These are phyloP conservation scores for Mycena chlorophos DNA, from an alignment of 768 basidiomycete genomes.

Conservation along the genomic window DNA sequence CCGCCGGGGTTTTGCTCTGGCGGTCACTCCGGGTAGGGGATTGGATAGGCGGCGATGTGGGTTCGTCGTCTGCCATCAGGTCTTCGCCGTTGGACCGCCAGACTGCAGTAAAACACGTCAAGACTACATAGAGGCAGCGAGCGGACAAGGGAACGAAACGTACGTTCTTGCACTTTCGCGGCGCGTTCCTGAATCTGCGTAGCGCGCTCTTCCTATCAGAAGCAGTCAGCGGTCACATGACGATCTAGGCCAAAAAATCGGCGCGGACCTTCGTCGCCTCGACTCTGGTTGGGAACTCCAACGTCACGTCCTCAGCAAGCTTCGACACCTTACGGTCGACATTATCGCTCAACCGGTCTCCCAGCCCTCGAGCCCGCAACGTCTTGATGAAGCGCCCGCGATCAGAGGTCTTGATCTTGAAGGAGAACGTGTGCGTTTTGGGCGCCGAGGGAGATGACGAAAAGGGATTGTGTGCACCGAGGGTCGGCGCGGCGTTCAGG, in stretches of 20 bases:
- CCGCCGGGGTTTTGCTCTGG: not conserved
- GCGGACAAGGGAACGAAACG: not conserved
- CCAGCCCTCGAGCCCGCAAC: conserved; percentile 17
- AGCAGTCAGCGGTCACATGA: too few species aligned
- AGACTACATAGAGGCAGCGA: not conserved
- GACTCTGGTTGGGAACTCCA: conserved; percentile 8
- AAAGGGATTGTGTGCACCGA: conserved; percentile 5
- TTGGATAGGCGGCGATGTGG: not conserved
- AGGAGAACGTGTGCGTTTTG: conserved; percentile 3
- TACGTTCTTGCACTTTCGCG: conserved; percentile 17
- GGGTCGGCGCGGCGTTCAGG: conserved; percentile 1
- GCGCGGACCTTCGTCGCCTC: conserved; percentile 13
- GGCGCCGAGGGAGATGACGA: not conserved
- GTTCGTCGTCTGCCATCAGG: not conserved
- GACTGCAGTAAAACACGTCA: not conserved
- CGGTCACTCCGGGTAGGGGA: not conserved
- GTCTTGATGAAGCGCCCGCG: conserved; percentile 13
- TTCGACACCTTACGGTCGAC: conserved; percentile 22
- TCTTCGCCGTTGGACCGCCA: not conserved
- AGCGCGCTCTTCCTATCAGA: not conserved
- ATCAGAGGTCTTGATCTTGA: conserved; percentile 8
- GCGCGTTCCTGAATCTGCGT: conserved; percentile 13
- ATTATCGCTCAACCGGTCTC: conserved; percentile 12
- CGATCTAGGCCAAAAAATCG: not conserved
- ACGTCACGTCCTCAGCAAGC: conserved; percentile 6